Percentiles rank a stretch among this genome's conserved stretches.
Conservation (phyloP, 805 yeast species). For the Pichia pseudocactophila region DNA sequence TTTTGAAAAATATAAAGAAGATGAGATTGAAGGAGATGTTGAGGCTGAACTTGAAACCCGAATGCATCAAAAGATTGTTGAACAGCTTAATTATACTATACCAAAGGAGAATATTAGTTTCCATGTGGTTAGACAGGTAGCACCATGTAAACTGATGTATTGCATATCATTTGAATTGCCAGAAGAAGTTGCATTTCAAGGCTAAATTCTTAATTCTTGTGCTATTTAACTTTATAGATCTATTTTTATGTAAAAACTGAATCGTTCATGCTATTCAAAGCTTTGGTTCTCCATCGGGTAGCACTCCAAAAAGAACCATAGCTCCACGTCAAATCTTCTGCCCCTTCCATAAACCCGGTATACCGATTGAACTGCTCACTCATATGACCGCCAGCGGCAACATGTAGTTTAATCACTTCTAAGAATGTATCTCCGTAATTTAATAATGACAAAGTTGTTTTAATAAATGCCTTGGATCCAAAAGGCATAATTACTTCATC, state of each 20-base stretch:
- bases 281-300: conserved; percentile 50
- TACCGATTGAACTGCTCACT: conserved; percentile 82
- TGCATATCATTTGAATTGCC: conserved; percentile 77
- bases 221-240: no score
- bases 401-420: conserved; percentile 48
- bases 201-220: conserved; percentile 7
- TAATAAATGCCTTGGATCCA: conserved; percentile 37
- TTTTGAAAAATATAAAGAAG: conserved; percentile 79
- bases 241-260: background rate
- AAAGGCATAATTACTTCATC: conserved; percentile 23
- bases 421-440: conserved; percentile 61
- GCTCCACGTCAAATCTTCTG: conserved; percentile 83
- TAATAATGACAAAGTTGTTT: conserved; percentile 38
- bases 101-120: conserved; percentile 45
- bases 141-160: conserved; percentile 96
- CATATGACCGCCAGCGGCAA: conserved; percentile 60
- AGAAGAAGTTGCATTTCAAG: conserved; percentile 48
- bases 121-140: conserved; percentile 86
- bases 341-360: conserved; percentile 84
- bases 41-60: conserved; percentile 60
- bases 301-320: conserved; percentile 71
- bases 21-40: conserved; percentile 57
- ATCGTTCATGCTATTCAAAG: conserved; percentile 15
- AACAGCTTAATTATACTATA: conserved; percentile 38
- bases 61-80: conserved; percentile 45